Evolutionary conservation across 2,329 filamentous ascomycete species (phyloP).

Genomic region (Aspergillus piperis): DNA sequence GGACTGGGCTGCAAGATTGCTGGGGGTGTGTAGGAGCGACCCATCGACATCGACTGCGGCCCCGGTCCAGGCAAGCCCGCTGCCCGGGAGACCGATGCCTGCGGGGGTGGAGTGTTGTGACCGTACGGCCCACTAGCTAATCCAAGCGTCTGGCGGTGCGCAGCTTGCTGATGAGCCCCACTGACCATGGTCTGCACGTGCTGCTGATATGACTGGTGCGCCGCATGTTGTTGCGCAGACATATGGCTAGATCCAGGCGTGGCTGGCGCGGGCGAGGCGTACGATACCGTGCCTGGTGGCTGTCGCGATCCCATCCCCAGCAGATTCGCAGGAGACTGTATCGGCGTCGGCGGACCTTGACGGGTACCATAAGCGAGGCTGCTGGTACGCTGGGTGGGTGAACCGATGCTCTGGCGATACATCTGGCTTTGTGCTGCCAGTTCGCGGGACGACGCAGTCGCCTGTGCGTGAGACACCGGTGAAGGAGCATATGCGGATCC

Average conservation of each 20-base stretch:
- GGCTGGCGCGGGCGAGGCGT: slow-evolving; percentile 27
- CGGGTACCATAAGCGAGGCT: slow-evolving; percentile 34
- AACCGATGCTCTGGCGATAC: slow-evolving; percentile 29
- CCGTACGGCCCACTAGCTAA: slow-evolving; percentile 34
- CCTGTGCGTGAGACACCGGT: slow-evolving; percentile 27
- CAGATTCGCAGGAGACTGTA: slow-evolving; percentile 32
- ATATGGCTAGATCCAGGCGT: slow-evolving; percentile 28
- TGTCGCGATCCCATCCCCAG: slow-evolving; percentile 35
- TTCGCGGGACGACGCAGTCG: slow-evolving; percentile 33
- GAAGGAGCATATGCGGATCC: slow-evolving; percentile 32
- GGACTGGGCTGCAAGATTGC: slow-evolving; percentile 34
- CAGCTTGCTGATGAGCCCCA: slow-evolving; percentile 37
- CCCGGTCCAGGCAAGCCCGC: slow-evolving; percentile 27
- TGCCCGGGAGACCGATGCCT: slow-evolving; percentile 29
- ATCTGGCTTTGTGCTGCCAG: slow-evolving; percentile 27
- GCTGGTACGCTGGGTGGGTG: slow-evolving; percentile 34
- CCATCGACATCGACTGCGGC: slow-evolving; percentile 30
- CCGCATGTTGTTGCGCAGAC: slow-evolving; percentile 20
- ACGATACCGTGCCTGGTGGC: slow-evolving; percentile 27
- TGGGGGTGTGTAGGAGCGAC: slow-evolving; percentile 45
- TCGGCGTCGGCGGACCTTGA: slow-evolving; percentile 33
- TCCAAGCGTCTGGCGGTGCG: slow-evolving; percentile 36
- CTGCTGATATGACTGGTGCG: slow-evolving; percentile 38
- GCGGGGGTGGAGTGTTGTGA: slow-evolving; percentile 38
- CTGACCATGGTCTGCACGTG: slow-evolving; percentile 42